phyloP scores from a whole-genome alignment of 805 yeast genomes.

The Yarrowia divulgata region DNA sequence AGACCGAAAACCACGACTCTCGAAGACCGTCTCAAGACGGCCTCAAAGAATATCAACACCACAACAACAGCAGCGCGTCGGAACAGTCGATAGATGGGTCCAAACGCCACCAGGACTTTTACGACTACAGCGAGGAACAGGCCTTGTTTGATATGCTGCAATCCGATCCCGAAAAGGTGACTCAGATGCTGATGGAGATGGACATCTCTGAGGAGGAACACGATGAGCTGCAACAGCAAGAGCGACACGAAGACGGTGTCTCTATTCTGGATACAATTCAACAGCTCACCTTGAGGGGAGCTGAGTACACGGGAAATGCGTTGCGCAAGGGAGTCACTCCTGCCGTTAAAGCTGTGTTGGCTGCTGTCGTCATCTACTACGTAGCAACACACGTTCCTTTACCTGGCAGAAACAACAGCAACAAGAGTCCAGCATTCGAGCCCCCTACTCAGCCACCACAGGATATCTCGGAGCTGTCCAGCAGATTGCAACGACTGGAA shows the following conservation, averaged over 20 bases:
- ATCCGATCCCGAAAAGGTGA: constrained; percentile 24
- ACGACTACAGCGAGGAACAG: constrained; percentile 30
- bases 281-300: background rate
- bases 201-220: constrained; percentile 12
- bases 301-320: constrained; percentile 4
- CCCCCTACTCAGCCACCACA: background rate
- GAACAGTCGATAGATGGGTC: constrained; percentile 21
- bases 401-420: background rate
- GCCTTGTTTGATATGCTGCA: background rate
- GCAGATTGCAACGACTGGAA: constrained; percentile 10
- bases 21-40: background rate
- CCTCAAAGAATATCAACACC: too few relatives aligned
- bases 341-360: background rate
- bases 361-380: background rate
- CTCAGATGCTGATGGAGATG: constrained; percentile 26
- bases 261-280: background rate
- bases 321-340: constrained; percentile 9
- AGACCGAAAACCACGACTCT: background rate
- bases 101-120: constrained; percentile 17
- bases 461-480: constrained; percentile 8
- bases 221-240: background rate
- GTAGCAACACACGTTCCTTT: background rate
- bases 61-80: background rate
- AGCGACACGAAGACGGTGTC: background rate
- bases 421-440: background rate